Evolutionary conservation across 2,329 filamentous ascomycete species (phyloP).

Genomic region (Mycocentrospora acerina): DNA sequence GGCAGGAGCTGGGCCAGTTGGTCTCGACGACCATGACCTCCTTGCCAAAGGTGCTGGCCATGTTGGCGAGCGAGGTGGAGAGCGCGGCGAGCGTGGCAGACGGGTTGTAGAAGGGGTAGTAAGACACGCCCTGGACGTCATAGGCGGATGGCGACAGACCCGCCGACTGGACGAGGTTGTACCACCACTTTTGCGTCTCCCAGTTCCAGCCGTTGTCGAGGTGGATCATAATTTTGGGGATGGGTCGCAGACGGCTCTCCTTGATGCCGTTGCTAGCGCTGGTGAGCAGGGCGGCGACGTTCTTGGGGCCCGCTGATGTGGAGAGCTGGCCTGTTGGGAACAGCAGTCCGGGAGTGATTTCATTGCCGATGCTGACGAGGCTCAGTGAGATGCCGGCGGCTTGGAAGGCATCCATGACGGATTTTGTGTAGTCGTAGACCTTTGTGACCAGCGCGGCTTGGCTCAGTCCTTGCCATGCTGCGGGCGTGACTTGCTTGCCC

Average conservation of each 20-base stretch:
- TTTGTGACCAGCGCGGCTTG: conserved; percentile 61
- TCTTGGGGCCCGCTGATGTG: conserved; percentile 52
- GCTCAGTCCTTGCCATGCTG: conserved; percentile 61
- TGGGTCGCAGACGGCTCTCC: conserved; percentile 57
- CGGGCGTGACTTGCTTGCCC: conserved; percentile 61
- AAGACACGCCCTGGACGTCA: conserved; percentile 72
- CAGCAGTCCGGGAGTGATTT: conserved; percentile 67
- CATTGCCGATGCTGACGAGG: conserved; percentile 72
- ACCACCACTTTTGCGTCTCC: conserved; percentile 66
- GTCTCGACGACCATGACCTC: conserved; percentile 69
- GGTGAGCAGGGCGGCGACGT: conserved; percentile 65
- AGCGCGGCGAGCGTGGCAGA: conserved; percentile 61
- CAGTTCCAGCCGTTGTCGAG: conserved; percentile 76
- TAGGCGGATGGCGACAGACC: conserved; percentile 58
- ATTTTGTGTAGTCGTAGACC: conserved; percentile 69
- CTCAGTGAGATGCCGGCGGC: conserved; percentile 56
- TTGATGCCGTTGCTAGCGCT: conserved; percentile 66
- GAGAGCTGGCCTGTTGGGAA: conserved; percentile 63
- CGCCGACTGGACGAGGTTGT: conserved; percentile 55
- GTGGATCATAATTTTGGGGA: conserved; percentile 72
- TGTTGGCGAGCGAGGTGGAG: conserved; percentile 57
- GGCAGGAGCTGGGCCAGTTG: conserved; percentile 68
- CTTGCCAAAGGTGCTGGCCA: conserved; percentile 65
- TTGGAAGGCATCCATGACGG: conserved; percentile 63
- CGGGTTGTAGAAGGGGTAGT: conserved; percentile 70